Base-by-base conservation (phyloP, 805 yeast genomes). In the Candida nemodendra region DNA sequence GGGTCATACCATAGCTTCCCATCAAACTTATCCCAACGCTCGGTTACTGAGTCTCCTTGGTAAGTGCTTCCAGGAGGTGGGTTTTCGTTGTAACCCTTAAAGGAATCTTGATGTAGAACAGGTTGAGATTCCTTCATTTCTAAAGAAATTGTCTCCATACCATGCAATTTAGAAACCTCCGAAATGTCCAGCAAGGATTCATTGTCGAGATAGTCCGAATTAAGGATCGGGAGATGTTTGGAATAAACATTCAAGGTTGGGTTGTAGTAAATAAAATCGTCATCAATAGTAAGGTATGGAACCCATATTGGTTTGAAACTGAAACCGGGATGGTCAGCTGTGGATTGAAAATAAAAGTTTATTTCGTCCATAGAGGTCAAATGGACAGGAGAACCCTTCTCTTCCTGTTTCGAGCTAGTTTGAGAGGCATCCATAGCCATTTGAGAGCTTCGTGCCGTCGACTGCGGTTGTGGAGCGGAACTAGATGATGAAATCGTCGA, bases 191-290 rank as follows among this genome's bases (percentile, higher is more conserved):
- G 59, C 2, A 48, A 42, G 6, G 69, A 45, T n/a, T 45, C 41
- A 2, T 54, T 57, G 39, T 64, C 66, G 8, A 68, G 42, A 31
- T 62, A 61, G 5, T 72, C 69, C 2, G 47, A 27, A 16, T 63
- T 59, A 12, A 74, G 56, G 36, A 77, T 59, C 0, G 93, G 91
- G 26, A 81, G 51, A 11, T 75, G 71, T 27, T 70, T 69, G 46
- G 87, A 76, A 47, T 74, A 78, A 1, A 81, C 64, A 47, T 80
- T 74, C 36, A 84, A 61, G 23, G 76, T 76, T 22, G 78, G 73
- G 50, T 81, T 78, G 58, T 76, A 79, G 59, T 71, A 84, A 6
- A 81, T 61, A 12, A 79, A 57, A 34, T 72, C 72, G 15, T 79
- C 82, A 35, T 69, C 72, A 9, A 68, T 65, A 1, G 82, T 73